Evolutionary conservation across 2,329 filamentous ascomycete species (phyloP).

Genomic region (Aspergillus novofumigatus): DNA sequence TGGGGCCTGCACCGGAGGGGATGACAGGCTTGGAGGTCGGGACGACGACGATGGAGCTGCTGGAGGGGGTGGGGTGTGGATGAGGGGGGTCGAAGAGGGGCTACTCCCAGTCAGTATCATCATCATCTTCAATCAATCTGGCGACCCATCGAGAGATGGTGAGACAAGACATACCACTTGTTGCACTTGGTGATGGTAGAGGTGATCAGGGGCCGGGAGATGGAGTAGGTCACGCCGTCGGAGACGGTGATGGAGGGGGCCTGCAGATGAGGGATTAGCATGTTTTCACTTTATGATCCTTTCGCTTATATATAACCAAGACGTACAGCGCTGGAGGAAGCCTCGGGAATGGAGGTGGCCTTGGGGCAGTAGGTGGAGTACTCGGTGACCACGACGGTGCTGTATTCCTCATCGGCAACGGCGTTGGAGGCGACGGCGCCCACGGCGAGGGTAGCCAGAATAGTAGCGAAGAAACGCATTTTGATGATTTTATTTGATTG

Average conservation of each 20-base stretch:
- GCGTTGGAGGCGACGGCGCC: constrained; percentile 32
- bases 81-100: constrained; percentile 20
- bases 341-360: constrained; percentile 59
- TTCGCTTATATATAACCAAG: background rate
- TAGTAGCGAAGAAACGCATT: constrained; percentile 48
- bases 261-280: constrained; percentile 28
- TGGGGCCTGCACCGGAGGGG: constrained; percentile 18
- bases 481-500: constrained; percentile 28
- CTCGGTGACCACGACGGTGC: constrained; percentile 62
- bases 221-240: constrained; percentile 63
- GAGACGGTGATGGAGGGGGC: constrained; percentile 67
- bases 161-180: constrained; percentile 32
- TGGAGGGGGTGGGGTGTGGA: constrained; percentile 15
- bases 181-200: constrained; percentile 49
- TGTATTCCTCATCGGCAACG: constrained; percentile 25
- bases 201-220: constrained; percentile 50
- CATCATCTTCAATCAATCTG: background rate
- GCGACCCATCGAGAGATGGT: no score
- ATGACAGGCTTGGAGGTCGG: constrained; percentile 9
- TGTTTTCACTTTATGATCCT: background rate
- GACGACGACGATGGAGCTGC: constrained; percentile 16
- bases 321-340: constrained; percentile 63
- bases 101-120: constrained; percentile 3
- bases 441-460: constrained; percentile 36
- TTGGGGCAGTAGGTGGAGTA: constrained; percentile 70